Conservation (phyloP, 768 basidiomycete species). For the Phallus indusiatus region DNA sequence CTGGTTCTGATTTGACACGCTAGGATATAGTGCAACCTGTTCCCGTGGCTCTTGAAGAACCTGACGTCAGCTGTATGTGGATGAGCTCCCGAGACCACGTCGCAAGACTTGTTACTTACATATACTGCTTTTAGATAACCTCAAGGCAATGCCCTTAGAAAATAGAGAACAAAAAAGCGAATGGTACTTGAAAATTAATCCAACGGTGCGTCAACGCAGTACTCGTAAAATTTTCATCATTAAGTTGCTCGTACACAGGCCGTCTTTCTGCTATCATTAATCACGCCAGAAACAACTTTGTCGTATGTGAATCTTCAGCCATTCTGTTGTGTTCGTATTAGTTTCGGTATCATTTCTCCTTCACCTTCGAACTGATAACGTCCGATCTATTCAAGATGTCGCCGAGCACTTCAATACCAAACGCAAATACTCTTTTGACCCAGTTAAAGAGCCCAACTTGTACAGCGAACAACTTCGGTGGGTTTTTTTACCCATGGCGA, state of each 20-base stretch:
- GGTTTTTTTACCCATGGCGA: slow-evolving; percentile 82
- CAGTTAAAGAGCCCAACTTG: slow-evolving; percentile 39
- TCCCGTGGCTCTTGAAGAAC: slow-evolving; percentile 3
- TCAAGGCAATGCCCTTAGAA: background rate
- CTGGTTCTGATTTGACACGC: no score
- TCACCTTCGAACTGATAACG: no score
- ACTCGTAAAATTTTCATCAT: background rate
- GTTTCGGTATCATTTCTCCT: no score
- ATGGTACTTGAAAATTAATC: slow-evolving; percentile 6
- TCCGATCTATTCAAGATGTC: slow-evolving; percentile 31
- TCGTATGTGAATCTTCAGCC: slow-evolving; percentile 68
- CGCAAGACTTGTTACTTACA: background rate
- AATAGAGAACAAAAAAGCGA: slow-evolving; percentile 6
- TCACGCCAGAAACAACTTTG: slow-evolving; percentile 42
- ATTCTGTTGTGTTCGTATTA: slow-evolving; percentile 61
- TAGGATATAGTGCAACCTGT: background rate
- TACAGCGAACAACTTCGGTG: slow-evolving; percentile 72
- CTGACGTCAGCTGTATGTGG: background rate
- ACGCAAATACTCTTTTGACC: slow-evolving; percentile 58
- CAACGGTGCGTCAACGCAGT: background rate
- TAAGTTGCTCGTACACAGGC: slow-evolving; percentile 14
- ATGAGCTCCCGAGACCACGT: background rate
- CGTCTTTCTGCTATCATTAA: slow-evolving; percentile 64
- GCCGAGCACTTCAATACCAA: slow-evolving; percentile 72
- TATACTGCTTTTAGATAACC: background rate